Evolutionary conservation across 208 protist genomes (phyloP), one percentile per base, ranked within the genome.

Genomic region (Trypanosoma mega): DNA sequence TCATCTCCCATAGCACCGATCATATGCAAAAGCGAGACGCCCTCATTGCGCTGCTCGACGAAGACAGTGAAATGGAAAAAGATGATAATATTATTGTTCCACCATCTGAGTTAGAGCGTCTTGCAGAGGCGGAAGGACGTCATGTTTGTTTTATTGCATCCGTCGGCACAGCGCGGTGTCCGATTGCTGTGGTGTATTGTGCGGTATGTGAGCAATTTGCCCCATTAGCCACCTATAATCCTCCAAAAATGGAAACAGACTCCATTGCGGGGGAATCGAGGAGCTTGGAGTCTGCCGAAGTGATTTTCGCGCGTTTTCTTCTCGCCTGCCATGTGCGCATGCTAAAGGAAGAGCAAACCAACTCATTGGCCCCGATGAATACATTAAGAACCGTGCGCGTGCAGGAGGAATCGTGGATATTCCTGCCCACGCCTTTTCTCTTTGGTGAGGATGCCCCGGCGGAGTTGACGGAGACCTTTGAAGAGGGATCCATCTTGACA

Each of bases 121-220:
- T 48, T 6, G 82, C 82, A 11, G 78, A 71, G 26, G 50, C 72
- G 21, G 82, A 59, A 44, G 55, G 74, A 7, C 78, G 82, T 1
- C 82, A 89, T 57, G 47, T 44, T 3, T 85, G 78, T 64, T 80
- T 85, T 59, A 73, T 85, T 48, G 70, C 68, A 11, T 74, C 78
- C 20, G 52, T 76, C 24, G 78, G 82, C 36, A 80, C 70, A 2
- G 52, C 71, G 1, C 54, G 69, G 1, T 80, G 63, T 36, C 75
- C 82, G 0, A 14, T 85, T 23, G 50, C 76, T 20, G 72, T 81
- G 16, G 65, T 60, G 44, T 89, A 85, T 73, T 89, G 82, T 48
- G 69, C 76, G 21, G 63, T 65, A 54, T 89, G 82, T 64, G 59
- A 78, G 29, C 58, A 71, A 33, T 73, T 89, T 16, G 78, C 77